Conservation (phyloP, 2,329 filamentous ascomycete species). For the Botrytis galanthina region DNA sequence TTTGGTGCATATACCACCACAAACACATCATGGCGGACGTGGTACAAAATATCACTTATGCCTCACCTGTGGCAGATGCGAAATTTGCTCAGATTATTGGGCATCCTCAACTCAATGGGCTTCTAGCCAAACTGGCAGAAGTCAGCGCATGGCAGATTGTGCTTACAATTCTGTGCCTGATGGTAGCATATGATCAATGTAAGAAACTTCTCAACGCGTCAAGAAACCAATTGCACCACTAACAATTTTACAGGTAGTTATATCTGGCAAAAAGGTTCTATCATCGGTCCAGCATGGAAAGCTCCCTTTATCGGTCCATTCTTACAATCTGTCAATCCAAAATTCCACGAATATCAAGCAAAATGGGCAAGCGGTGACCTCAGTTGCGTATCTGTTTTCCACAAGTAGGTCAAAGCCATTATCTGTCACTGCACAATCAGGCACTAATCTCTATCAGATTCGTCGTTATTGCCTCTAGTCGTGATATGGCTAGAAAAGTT, state of each 20-base stretch:
- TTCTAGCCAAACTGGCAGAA: conserved; percentile 28
- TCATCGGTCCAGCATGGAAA: conserved; percentile 73
- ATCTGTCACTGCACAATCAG: background rate
- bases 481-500: conserved; percentile 93
- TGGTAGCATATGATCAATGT: conserved; percentile 89
- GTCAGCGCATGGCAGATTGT: conserved; percentile 62
- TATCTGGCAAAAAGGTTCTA: conserved; percentile 70
- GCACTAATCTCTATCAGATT: conserved; percentile 58
- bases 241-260: conserved; percentile 61
- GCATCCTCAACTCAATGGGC: conserved; percentile 31
- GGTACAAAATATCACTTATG: conserved; percentile 35
- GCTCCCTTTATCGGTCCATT: conserved; percentile 93
- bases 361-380: conserved; percentile 92
- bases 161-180: conserved; percentile 66
- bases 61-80: conserved; percentile 38
- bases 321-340: conserved; percentile 84
- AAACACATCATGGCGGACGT: conserved; percentile 16
- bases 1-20: background rate
- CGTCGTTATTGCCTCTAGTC: conserved; percentile 91
- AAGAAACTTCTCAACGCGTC: conserved; percentile 41
- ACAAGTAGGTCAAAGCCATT: conserved; percentile 68
- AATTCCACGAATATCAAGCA: conserved; percentile 84
- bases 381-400: conserved; percentile 97
- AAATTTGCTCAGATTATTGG: conserved; percentile 32
- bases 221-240: conserved; percentile 9